phyloP scores from a whole-genome alignment of 2,329 filamentous ascomycete species.

The Phialophora macrospora region DNA sequence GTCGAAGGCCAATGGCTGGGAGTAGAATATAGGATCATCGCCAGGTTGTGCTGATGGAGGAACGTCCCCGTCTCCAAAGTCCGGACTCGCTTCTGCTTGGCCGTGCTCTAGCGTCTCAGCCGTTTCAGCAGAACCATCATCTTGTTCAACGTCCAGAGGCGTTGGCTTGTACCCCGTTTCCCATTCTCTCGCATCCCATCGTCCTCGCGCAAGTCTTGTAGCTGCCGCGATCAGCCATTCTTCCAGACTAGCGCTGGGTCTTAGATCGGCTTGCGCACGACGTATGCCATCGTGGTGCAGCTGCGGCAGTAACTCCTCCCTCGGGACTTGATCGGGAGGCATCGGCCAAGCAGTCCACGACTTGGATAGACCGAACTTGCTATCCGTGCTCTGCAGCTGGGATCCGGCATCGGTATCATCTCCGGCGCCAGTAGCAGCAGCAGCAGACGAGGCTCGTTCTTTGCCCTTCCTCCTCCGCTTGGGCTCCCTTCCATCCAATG shows the following conservation, averaged over 20 bases:
- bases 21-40: slow-evolving; percentile 28
- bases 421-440: slow-evolving; percentile 4
- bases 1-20: slow-evolving; percentile 21
- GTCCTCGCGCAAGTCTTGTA: slow-evolving; percentile 69
- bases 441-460: slow-evolving; percentile 17
- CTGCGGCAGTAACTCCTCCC: slow-evolving; percentile 56
- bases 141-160: neutral
- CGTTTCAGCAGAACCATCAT: slow-evolving; percentile 9
- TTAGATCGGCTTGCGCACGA: slow-evolving; percentile 11
- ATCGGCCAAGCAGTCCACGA: slow-evolving; percentile 88
- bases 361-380: slow-evolving; percentile 54
- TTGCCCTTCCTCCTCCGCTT: slow-evolving; percentile 25
- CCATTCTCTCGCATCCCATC: slow-evolving; percentile 45
- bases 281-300: slow-evolving; percentile 1
- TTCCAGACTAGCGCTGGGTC: slow-evolving; percentile 66
- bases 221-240: slow-evolving; percentile 72
- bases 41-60: slow-evolving; percentile 1
- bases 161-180: slow-evolving; percentile 11
- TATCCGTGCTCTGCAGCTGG: slow-evolving; percentile 31
- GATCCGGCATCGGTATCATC: slow-evolving; percentile 39
- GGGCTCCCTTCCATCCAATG: neutral
- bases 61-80: slow-evolving; percentile 7
- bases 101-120: slow-evolving; percentile 9
- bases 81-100: neutral
- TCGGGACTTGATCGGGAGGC: slow-evolving; percentile 64